Conservation (phyloP, 345 rosid genomes). For the Orychophragmus violaceus region DNA sequence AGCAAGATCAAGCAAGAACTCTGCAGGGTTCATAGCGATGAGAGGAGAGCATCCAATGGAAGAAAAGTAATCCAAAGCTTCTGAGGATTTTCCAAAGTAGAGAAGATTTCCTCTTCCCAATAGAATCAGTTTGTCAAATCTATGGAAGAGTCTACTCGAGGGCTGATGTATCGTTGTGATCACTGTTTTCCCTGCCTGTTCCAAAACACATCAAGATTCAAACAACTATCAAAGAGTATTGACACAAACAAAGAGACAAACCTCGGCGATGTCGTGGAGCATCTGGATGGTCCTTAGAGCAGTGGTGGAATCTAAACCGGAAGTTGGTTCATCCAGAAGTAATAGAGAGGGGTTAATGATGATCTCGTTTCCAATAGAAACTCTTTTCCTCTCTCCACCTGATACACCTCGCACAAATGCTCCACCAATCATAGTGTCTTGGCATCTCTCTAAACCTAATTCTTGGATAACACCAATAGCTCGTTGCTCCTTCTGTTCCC, state of each 20-base stretch:
- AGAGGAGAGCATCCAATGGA: constrained; percentile 91
- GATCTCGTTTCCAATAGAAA: constrained; percentile 86
- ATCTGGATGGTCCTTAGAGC: constrained; percentile 77
- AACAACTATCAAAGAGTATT: not conserved
- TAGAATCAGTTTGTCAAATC: constrained; percentile 85
- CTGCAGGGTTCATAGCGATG: constrained; percentile 94
- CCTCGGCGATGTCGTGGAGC: constrained; percentile 90
- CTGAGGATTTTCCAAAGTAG: constrained; percentile 93
- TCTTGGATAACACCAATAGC: constrained; percentile 74
- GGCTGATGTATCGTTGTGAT: constrained; percentile 97
- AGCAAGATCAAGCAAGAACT: constrained; percentile 92
- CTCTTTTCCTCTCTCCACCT: constrained; percentile 97
- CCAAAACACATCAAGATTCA: not conserved
- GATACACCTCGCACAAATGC: constrained; percentile 96
- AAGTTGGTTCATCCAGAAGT: constrained; percentile 98
- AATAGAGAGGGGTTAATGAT: constrained; percentile 86
- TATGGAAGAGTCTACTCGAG: constrained; percentile 92
- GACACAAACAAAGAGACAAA: not conserved
- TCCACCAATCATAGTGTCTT: constrained; percentile 95
- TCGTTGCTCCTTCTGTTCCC: constrained; percentile 65
- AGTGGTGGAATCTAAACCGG: constrained; percentile 96
- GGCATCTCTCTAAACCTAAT: constrained; percentile 93
- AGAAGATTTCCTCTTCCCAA: constrained; percentile 90
- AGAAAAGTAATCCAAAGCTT: constrained; percentile 66
- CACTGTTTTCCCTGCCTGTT: constrained; percentile 86